Evolutionary conservation across 495 filamentous ascomycete species (phyloP).

Genomic region (Jackrogersella multiformis): DNA sequence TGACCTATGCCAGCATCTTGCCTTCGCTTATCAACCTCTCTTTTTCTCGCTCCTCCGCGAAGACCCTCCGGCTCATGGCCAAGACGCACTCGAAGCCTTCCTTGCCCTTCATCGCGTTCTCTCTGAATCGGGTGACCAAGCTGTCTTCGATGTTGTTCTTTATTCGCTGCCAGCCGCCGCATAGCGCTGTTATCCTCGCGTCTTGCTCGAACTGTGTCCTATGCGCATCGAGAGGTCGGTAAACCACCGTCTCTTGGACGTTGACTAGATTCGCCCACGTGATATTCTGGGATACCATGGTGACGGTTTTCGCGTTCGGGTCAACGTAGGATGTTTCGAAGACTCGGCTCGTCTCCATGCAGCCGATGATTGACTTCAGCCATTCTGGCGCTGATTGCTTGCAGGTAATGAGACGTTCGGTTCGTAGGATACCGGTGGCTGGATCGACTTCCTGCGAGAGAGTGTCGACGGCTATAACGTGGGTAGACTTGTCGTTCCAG

Average conservation of each 20-base stretch:
- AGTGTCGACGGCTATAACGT: conserved; percentile 95
- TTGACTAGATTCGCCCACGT: conserved; percentile 87
- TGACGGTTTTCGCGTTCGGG: conserved; percentile 80
- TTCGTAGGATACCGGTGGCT: conserved; percentile 86
- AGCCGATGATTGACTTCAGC: conserved; percentile 79
- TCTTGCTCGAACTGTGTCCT: conserved; percentile 86
- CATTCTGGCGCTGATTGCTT: conserved; percentile 88
- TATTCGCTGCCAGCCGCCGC: conserved; percentile 95
- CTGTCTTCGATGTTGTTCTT: conserved; percentile 94
- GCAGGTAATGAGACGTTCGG: conserved; percentile 96
- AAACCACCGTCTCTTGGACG: conserved; percentile 89
- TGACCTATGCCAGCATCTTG: conserved; percentile 38
- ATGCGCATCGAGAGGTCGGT: conserved; percentile 69
- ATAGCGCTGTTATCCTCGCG: conserved; percentile 90
- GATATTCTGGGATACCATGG: conserved; percentile 92
- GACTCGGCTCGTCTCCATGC: conserved; percentile 77
- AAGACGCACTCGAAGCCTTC: conserved; percentile 95
- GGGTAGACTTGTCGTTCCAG: conserved; percentile 94
- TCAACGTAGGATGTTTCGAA: conserved; percentile 97
- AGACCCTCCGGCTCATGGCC: conserved; percentile 91
- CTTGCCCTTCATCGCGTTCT: conserved; percentile 88
- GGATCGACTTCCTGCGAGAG: conserved; percentile 83
- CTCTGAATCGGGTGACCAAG: conserved; percentile 83
- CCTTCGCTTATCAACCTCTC: conserved; percentile 50
- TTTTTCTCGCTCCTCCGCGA: conserved; percentile 84